Evolutionary conservation across 164 flowering plant species (phyloP), one percentile per base, ranked within the genome.

Genomic region (Kingdonia uniflora): DNA sequence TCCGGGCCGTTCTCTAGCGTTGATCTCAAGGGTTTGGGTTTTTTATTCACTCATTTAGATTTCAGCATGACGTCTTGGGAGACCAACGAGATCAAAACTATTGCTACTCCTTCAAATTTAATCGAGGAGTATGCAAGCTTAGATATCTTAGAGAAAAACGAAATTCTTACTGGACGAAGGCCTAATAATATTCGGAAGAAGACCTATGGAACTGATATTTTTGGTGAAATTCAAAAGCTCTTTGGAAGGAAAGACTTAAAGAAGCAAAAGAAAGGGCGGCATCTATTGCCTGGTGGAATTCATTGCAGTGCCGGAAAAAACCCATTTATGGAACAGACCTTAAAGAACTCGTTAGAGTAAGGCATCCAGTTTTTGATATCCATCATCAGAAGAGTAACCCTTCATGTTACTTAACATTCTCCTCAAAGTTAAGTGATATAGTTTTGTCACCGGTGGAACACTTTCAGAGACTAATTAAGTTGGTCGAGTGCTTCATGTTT

Each of bases 221-320:
- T 94, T 74, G 86, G 80, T 65, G 90, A 89, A 60, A 79, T 94
- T 43, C 85, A 62, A 15, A 74, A 67, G 85, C 85, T 44, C 62
- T 94, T 50, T 49, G 62, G 61, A 88, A 76, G 63, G 97, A 85
- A 69, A 80, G 97, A 70, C 37, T 76, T 47, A 81, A 64, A 62
- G 71, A 94, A 68, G 85, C 77, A 14, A 77, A 71, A 66, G 81
- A 81, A 57, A 68, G 90, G 37, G 97, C 96, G 38, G 76, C 75
- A 60, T 70, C 92, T 45, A 70, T 87, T 71, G 87, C 96, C 43
- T 86, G 99, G 99, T 94, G 99, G 99, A 89, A 94, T 73, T 82
- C 90, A n/a, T 70, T 94, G 72, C 82, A 81, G 60, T 82, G 96
- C 65, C 63, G 45, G 42, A 82, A 66, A 65, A 89, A 71, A 59